Conservation (phyloP, 495 filamentous ascomycete species). For the Trichoderma virens region DNA sequence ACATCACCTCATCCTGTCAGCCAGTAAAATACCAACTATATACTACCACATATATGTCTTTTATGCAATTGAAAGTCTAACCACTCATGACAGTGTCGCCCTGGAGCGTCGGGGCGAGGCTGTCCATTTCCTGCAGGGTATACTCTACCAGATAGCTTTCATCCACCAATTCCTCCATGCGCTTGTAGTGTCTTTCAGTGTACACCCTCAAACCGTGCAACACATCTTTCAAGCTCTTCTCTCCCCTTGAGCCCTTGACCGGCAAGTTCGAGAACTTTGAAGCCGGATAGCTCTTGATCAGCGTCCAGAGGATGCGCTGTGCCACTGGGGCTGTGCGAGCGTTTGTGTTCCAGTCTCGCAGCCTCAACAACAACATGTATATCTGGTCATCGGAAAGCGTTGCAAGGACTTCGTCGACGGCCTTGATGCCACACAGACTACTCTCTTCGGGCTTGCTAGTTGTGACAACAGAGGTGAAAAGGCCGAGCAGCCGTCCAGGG, state of each 20-base stretch:
- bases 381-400: conserved; percentile 77
- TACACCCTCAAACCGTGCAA: conserved; percentile 76
- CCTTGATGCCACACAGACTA: conserved; percentile 61
- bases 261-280: conserved; percentile 51
- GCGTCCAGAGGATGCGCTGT: conserved; percentile 72
- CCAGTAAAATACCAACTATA: background rate
- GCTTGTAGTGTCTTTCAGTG: conserved; percentile 82
- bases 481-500: conserved; percentile 69
- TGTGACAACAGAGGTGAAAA: conserved; percentile 75
- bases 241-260: conserved; percentile 55
- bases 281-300: conserved; percentile 72
- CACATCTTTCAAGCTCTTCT: conserved; percentile 70
- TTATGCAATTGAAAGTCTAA: conserved; percentile 12
- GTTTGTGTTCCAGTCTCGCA: conserved; percentile 96
- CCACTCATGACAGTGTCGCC: conserved; percentile 32
- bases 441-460: conserved; percentile 50
- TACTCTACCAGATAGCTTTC: conserved; percentile 93
- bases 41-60: background rate
- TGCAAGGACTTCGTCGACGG: conserved; percentile 78
- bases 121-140: conserved; percentile 89
- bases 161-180: conserved; percentile 82
- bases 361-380: conserved; percentile 62
- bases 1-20: background rate
- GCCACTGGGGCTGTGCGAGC: conserved; percentile 77
- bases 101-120: conserved; percentile 39